A percentile compares a stretch with the other conserved stretches of the same genome.
Evolutionary conservation across 352 stramenopile species (phyloP).

Genomic region (Hyaloperonospora brassicae): DNA sequence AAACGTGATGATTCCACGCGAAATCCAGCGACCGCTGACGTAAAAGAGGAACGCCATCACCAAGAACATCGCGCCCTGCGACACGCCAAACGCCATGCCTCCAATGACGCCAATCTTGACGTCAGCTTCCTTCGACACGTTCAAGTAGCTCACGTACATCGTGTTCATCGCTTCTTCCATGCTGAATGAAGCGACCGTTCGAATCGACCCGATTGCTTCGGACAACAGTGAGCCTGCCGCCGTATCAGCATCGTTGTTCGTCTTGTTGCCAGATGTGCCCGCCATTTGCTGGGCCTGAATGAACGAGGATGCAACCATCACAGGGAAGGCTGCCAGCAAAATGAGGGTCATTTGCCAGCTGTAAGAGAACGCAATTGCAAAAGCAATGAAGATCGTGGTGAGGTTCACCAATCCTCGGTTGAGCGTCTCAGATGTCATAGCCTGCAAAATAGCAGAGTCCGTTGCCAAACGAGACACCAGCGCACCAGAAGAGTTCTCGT

Average conservation of each 20-base stretch:
- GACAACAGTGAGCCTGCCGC: conserved; percentile 34
- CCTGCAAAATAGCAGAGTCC: conserved; percentile 70
- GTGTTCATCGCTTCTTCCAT: conserved; percentile 35
- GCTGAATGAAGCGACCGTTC: conserved; percentile 51
- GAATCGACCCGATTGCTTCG: conserved; percentile 39
- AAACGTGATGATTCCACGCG: conserved; percentile 48
- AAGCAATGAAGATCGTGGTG: conserved; percentile 36
- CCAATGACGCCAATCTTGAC: conserved; percentile 41
- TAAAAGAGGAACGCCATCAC: conserved; percentile 69
- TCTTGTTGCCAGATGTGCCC: conserved; percentile 32
- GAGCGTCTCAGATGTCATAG: conserved; percentile 61
- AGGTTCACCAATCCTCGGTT: conserved; percentile 43
- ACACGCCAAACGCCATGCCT: conserved; percentile 59
- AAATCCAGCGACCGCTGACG: conserved; percentile 49
- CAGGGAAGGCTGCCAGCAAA: conserved; percentile 28
- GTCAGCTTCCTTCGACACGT: conserved; percentile 28
- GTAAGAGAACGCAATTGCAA: conserved; percentile 47
- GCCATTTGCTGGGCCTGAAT: conserved; percentile 27
- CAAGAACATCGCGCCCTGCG: conserved; percentile 60
- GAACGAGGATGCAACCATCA: conserved; percentile 26
- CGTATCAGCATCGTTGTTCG: conserved; percentile 45
- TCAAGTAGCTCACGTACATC: conserved; percentile 31
- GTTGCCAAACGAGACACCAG: conserved; percentile 63
- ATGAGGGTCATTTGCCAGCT: conserved; percentile 57
- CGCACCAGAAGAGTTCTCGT: conserved; percentile 64